Evolutionary conservation across 495 filamentous ascomycete genomes (phyloP).

Genomic region (Lentithecium fluviatile): DNA sequence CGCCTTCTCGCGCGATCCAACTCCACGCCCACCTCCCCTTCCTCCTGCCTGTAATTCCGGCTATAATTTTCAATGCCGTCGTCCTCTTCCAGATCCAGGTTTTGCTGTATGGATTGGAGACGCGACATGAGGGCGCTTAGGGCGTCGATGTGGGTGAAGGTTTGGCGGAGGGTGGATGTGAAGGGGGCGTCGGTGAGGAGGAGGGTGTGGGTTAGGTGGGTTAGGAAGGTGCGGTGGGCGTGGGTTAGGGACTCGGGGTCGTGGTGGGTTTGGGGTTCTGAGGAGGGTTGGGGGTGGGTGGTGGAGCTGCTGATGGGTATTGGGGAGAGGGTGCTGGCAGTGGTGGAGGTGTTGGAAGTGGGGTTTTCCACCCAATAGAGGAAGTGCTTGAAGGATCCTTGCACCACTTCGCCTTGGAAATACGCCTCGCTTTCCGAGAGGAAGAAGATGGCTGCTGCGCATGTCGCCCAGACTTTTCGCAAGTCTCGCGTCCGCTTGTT

Average conservation of each 20-base stretch:
- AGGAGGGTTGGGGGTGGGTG: neutral
- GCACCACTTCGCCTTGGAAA: constrained; percentile 85
- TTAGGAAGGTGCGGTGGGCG: constrained; percentile 74
- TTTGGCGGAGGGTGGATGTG: constrained; percentile 64
- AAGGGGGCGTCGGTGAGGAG: constrained; percentile 70
- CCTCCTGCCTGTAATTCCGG: constrained; percentile 67
- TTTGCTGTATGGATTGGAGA: constrained; percentile 67
- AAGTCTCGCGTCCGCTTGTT: constrained; percentile 60
- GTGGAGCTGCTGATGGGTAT: neutral
- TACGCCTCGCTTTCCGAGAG: constrained; percentile 81
- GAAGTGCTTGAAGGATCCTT: constrained; percentile 68
- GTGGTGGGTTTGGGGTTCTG: constrained; percentile 42
- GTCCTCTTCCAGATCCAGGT: constrained; percentile 73
- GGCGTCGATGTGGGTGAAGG: constrained; percentile 71
- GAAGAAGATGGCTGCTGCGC: constrained; percentile 80
- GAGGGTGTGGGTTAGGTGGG: constrained; percentile 61
- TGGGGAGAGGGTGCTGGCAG: neutral
- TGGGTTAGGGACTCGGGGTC: constrained; percentile 82
- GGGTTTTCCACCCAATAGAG: constrained; percentile 47
- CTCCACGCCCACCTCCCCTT: constrained; percentile 59
- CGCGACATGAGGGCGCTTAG: constrained; percentile 72
- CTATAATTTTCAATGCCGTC: constrained; percentile 74
- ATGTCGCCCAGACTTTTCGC: constrained; percentile 81
- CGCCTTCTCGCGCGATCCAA: constrained; percentile 53
- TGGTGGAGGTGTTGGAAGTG: neutral